Evolutionary conservation across 768 basidiomycete species (phyloP).

Genomic region (Naganishia friedmannii): DNA sequence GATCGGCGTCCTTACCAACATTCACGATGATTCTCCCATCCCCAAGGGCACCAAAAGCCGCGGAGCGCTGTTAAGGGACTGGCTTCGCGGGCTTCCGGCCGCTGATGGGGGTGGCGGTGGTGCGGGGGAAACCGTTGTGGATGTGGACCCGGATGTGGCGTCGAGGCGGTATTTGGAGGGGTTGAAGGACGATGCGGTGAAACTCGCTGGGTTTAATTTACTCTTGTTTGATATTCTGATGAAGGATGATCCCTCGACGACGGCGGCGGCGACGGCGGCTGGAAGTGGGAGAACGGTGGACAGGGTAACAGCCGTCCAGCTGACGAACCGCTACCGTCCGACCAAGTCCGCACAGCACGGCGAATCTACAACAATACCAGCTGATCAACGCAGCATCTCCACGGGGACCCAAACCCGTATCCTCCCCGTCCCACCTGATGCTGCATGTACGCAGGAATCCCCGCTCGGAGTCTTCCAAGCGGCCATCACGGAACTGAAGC

Average conservation of each 20-base stretch:
- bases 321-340: conserved; percentile 38
- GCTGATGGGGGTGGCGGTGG: neutral
- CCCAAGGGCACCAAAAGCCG: conserved; percentile 28
- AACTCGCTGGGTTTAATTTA: conserved; percentile 53
- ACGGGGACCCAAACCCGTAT: neutral
- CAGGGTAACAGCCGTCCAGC: conserved; percentile 38
- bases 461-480: conserved; percentile 15
- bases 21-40: conserved; percentile 33
- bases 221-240: conserved; percentile 41
- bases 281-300: neutral
- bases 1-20: conserved; percentile 39
- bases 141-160: neutral
- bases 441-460: conserved; percentile 11
- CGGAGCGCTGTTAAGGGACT: conserved; percentile 47
- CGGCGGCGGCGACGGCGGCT: conserved; percentile 9
- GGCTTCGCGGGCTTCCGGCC: conserved; percentile 32
- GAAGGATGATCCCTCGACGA: neutral
- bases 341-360: neutral
- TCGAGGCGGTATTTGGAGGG: conserved; percentile 37
- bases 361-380: conserved; percentile 5
- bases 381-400: neutral
- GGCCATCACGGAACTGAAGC: conserved; percentile 33
- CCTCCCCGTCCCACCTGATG: conserved; percentile 28
- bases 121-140: neutral
- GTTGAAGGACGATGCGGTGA: conserved; percentile 27